Base-by-base conservation (phyloP, 2,329 filamentous ascomycete genomes). In the Erysiphe pulchra region DNA sequence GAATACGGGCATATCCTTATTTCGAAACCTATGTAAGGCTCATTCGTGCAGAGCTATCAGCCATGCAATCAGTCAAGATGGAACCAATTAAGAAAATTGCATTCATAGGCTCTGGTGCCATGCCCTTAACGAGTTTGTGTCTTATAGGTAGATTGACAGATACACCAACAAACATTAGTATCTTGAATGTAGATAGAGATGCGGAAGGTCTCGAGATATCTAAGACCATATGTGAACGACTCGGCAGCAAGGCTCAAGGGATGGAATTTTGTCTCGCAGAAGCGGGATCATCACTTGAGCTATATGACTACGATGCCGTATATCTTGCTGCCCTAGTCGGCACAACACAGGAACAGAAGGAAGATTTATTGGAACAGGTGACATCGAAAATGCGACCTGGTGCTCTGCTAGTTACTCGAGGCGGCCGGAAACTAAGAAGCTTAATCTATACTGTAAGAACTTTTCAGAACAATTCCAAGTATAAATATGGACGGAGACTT, bases 301-400 rank as follows among this genome's bases (percentile, higher is more conserved):
- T 67, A 48, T 47, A 45, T 0, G 47, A 48, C 0, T 65, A 61
- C 40, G 62, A 69, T 43, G 62, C 69, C 0, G 63, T 71, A 0
- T 69, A 65, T 50, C 52, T 71, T 4, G 67, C 67, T 2, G 67
- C 67, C 1, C 53, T 71, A 0, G 68, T 70, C 0, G 67, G 68
- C 0, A 54, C 55, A 11, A 57, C 59, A 1, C 60, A 62, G n/a
- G 33, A 45, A 0, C 55, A 62, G 1, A 71, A 71, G 51, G 54
- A 65, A 32, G 47, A 37, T 0, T 61, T 69, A 18, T 44, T 70
- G 1, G 46, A 50, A 7, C 51, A 51, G 1, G 50, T 69, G 2
- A 60, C 58, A 2, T 46, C 40, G 18, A 58, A 57, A 38, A 63
- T 69, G 63, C 57, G 50, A 32, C 52, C 55, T 0, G 66, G 66